Evolutionary conservation across 2,329 filamentous ascomycete species (phyloP).

Genomic region (Xylariaceae sp.): DNA sequence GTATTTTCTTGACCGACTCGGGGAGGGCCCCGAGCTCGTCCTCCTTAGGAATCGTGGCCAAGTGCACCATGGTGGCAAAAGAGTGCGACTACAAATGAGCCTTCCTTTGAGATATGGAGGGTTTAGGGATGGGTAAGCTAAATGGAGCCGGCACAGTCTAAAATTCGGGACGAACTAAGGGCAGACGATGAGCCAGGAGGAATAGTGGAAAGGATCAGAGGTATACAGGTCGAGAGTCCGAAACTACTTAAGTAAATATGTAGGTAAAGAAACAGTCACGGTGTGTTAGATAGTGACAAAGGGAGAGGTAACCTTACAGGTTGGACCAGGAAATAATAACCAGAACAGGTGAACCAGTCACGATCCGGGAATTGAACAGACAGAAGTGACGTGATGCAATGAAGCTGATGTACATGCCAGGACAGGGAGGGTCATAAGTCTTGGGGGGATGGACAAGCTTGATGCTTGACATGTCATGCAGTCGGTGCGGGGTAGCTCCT

Average conservation of each 20-base stretch:
- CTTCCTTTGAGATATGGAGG: no score
- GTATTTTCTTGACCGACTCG: constrained; percentile 37
- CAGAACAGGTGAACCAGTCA: no score
- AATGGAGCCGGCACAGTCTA: no score
- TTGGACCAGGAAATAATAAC: no score
- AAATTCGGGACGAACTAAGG: no score
- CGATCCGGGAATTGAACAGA: no score
- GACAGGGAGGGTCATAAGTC: not conserved
- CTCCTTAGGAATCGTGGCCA: constrained; percentile 38
- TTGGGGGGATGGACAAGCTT: no score
- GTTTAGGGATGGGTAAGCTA: no score
- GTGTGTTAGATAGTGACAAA: not conserved
- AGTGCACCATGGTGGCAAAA: constrained; percentile 45
- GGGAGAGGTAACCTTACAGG: not conserved
- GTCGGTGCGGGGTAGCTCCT: not conserved
- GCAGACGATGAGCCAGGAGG: no score
- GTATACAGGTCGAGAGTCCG: not conserved
- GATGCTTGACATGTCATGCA: not conserved
- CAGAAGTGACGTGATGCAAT: not conserved
- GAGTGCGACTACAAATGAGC: no score
- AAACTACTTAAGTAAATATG: no score
- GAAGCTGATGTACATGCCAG: not conserved
- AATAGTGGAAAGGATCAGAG: not conserved
- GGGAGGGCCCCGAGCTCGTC: constrained; percentile 25
- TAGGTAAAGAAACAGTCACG: no score